Percentiles rank a stretch among this genome's conserved stretches.
Evolutionary conservation across 208 protist genomes (phyloP).

Genomic region (Herpetomonas samuelpessoai): DNA sequence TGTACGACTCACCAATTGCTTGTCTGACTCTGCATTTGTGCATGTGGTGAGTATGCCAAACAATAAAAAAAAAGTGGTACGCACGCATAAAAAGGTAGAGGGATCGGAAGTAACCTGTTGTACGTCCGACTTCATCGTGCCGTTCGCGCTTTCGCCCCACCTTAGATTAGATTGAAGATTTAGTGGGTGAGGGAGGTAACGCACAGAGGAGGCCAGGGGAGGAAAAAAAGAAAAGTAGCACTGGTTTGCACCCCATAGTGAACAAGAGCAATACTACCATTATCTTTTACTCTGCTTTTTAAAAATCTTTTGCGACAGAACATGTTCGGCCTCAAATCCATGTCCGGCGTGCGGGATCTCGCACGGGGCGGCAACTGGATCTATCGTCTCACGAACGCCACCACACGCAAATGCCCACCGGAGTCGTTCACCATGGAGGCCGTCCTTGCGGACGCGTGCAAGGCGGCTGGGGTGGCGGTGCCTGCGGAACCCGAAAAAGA

Average conservation of each 20-base stretch:
- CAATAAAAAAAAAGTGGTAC: constrained; percentile 1
- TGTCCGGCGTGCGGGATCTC: constrained; percentile 85
- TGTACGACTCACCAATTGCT: too few relatives aligned
- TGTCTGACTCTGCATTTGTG: too few relatives aligned
- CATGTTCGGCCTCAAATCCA: constrained; percentile 68
- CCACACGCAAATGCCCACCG: constrained; percentile 21
- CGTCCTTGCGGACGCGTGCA: constrained; percentile 62
- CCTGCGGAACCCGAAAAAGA: constrained; percentile 38
- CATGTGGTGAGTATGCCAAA: background rate
- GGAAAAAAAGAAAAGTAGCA: too few relatives aligned
- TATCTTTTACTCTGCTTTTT: constrained; percentile 4
- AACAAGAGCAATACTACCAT: too few relatives aligned
- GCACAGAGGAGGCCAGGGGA: too few relatives aligned
- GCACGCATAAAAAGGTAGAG: constrained; percentile 14
- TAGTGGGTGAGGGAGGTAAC: too few relatives aligned
- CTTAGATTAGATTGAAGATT: too few relatives aligned
- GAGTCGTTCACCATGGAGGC: constrained; percentile 62
- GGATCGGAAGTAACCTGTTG: too few relatives aligned
- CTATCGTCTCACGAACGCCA: constrained; percentile 34
- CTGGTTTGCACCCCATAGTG: too few relatives aligned
- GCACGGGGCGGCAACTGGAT: constrained; percentile 35
- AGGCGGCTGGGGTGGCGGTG: constrained; percentile 37
- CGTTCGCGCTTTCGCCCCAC: too few relatives aligned
- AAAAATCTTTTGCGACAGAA: constrained; percentile 5
- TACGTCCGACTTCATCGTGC: too few relatives aligned